Conservation (phyloP, 768 basidiomycete genomes). For the Agrocybe praecox region DNA sequence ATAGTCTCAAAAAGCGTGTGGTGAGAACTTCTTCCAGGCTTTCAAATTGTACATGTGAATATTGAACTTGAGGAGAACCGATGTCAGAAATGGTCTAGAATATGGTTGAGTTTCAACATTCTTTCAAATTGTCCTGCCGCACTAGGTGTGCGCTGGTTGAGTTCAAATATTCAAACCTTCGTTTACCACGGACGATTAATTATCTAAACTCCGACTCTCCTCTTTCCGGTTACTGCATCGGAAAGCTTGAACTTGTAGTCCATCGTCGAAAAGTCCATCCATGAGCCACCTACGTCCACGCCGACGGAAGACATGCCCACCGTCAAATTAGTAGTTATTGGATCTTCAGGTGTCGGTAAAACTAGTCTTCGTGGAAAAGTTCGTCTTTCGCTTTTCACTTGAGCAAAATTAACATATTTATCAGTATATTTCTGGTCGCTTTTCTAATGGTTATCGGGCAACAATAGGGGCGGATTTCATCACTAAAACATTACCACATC, state of each 20-base stretch:
- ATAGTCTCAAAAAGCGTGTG: too few species aligned
- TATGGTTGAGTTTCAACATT: too few species aligned
- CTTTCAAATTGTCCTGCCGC: too few species aligned
- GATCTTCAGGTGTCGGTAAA: constrained; percentile 85
- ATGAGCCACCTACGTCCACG: constrained; percentile 5
- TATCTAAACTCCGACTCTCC: background rate
- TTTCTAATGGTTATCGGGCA: constrained; percentile 76
- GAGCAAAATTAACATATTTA: background rate
- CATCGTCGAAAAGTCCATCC: background rate
- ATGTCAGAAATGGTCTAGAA: too few species aligned
- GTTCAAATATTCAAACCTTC: too few species aligned
- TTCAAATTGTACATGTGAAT: too few species aligned
- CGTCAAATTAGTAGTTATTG: constrained; percentile 82
- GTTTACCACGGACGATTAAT: too few species aligned
- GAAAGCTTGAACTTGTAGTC: background rate
- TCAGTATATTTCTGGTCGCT: constrained; percentile 77
- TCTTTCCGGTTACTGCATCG: background rate
- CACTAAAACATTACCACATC: constrained; percentile 69
- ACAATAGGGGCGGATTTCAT: constrained; percentile 94
- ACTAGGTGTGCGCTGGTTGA: too few species aligned
- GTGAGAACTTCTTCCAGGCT: too few species aligned
- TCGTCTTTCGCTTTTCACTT: constrained; percentile 24
- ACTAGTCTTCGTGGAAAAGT: constrained; percentile 79
- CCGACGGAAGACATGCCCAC: constrained; percentile 53
- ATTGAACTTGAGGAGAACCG: too few species aligned